A percentile compares a stretch with the other conserved stretches of the same genome.
Evolutionary conservation across 768 basidiomycete species (phyloP).

Genomic region (Pleurotus tuoliensis): DNA sequence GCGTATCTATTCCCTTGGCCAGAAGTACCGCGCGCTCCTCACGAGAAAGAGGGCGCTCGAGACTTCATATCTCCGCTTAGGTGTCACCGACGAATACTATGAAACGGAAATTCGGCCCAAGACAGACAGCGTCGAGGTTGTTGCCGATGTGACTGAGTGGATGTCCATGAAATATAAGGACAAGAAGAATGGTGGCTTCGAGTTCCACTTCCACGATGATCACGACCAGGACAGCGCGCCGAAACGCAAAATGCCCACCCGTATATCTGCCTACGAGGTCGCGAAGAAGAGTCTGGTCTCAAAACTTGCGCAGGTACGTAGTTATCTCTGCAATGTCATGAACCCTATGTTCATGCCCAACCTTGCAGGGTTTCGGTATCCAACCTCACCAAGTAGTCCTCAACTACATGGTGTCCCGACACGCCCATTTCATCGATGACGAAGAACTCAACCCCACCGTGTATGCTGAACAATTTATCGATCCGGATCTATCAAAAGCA

Average conservation of each 20-base stretch:
- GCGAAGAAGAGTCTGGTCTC: slow-evolving; percentile 76
- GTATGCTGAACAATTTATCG: slow-evolving; percentile 84
- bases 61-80: slow-evolving; percentile 64
- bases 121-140: slow-evolving; percentile 80
- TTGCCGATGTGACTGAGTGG: slow-evolving; percentile 92
- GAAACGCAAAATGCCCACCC: slow-evolving; percentile 79
- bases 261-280: slow-evolving; percentile 79
- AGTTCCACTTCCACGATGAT: slow-evolving; percentile 71
- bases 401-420: slow-evolving; percentile 65
- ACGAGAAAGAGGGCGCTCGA: slow-evolving; percentile 66
- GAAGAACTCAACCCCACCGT: slow-evolving; percentile 74
- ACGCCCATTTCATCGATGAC: slow-evolving; percentile 73
- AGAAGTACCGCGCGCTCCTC: slow-evolving; percentile 83
- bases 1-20: slow-evolving; percentile 86
- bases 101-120: slow-evolving; percentile 61
- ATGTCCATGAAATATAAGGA: slow-evolving; percentile 80
- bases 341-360: slow-evolving; percentile 6
- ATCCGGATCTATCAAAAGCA: slow-evolving; percentile 57
- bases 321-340: not conserved
- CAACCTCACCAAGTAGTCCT: slow-evolving; percentile 78
- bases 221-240: slow-evolving; percentile 49
- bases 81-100: slow-evolving; percentile 72
- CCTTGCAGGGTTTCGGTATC: slow-evolving; percentile 75
- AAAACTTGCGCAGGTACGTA: slow-evolving; percentile 73
- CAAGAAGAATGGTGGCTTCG: slow-evolving; percentile 56